These are phyloP conservation scores for Aureobasidium mangrovei DNA, from an alignment of 2,329 filamentous ascomycete genomes.

Conservation along the genomic window DNA sequence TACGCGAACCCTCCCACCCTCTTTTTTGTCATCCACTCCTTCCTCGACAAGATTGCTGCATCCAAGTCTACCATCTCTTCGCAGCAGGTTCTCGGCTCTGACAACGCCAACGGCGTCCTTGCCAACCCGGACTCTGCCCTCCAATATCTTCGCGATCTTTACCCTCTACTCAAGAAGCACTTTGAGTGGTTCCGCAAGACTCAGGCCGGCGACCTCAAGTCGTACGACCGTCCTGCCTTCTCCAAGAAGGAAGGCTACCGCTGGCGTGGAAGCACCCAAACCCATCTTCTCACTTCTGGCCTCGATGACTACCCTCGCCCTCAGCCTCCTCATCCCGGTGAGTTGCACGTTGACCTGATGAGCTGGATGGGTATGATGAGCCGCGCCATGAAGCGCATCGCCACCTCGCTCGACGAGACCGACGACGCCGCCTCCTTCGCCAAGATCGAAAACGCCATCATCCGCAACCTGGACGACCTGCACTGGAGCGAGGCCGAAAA, in stretches of 20 bases:
- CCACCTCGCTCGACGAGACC: constrained; percentile 59
- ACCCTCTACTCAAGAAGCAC: constrained; percentile 79
- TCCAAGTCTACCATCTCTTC: constrained; percentile 17
- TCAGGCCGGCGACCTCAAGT: constrained; percentile 79
- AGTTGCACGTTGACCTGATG: constrained; percentile 90
- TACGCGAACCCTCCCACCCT: constrained; percentile 95
- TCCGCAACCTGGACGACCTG: constrained; percentile 79
- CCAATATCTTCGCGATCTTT: constrained; percentile 65
- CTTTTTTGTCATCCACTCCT: constrained; percentile 77
- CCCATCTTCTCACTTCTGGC: constrained; percentile 84
- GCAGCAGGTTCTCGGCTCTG: constrained; percentile 26
- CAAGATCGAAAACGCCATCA: constrained; percentile 65
- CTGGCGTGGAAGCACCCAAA: constrained; percentile 82
- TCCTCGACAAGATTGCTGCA: constrained; percentile 57
- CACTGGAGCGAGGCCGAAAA: constrained; percentile 80
- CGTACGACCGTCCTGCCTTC: constrained; percentile 82
- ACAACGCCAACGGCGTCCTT: constrained; percentile 43
- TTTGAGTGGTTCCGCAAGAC: constrained; percentile 94
- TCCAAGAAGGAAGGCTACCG: constrained; percentile 88
- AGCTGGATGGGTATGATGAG: constrained; percentile 98
- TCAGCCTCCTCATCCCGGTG: constrained; percentile 87
- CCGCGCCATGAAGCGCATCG: constrained; percentile 72
- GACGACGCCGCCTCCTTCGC: constrained; percentile 70
- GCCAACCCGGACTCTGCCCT: constrained; percentile 59
- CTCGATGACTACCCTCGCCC: constrained; percentile 93